Conservation (phyloP, 495 filamentous ascomycete species). For the Penicillium cosmopolitanum region DNA sequence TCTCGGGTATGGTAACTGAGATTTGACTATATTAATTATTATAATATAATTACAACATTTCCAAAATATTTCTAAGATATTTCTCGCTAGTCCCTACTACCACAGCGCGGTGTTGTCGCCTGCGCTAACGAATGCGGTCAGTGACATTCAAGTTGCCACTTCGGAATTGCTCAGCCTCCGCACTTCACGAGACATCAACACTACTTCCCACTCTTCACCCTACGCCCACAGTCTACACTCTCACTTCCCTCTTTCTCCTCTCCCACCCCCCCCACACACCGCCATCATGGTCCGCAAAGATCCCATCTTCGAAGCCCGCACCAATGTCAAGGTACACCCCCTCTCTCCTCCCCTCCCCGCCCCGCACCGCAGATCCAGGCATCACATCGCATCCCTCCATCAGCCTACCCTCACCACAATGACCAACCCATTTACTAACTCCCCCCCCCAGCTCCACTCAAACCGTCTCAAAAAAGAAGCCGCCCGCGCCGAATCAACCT, state of each 20-base stretch:
- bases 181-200: not conserved
- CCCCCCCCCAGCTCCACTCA: constrained; percentile 41
- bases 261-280: too few species aligned
- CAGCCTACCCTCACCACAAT: too few species aligned
- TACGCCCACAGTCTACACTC: not conserved
- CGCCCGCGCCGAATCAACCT: constrained; percentile 48
- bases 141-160: constrained; percentile 1
- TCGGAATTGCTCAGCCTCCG: not conserved
- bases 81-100: not conserved
- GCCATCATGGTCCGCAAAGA: constrained; percentile 51
- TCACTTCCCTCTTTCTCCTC: not conserved
- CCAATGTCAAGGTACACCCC: constrained; percentile 50
- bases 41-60: too few species aligned
- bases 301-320: constrained; percentile 55
- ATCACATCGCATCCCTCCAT: too few species aligned
- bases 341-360: not conserved
- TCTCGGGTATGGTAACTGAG: too few species aligned
- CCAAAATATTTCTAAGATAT: too few species aligned
- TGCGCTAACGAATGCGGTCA: constrained; percentile 1
- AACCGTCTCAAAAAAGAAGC: constrained; percentile 54
- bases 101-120: not conserved
- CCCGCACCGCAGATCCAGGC: too few species aligned
- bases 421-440: not conserved
- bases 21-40: too few species aligned
- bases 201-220: not conserved